These are phyloP conservation scores for Alternaria hordeiaustralica DNA, from an alignment of 2,329 filamentous ascomycete species.

Conservation along the genomic window DNA sequence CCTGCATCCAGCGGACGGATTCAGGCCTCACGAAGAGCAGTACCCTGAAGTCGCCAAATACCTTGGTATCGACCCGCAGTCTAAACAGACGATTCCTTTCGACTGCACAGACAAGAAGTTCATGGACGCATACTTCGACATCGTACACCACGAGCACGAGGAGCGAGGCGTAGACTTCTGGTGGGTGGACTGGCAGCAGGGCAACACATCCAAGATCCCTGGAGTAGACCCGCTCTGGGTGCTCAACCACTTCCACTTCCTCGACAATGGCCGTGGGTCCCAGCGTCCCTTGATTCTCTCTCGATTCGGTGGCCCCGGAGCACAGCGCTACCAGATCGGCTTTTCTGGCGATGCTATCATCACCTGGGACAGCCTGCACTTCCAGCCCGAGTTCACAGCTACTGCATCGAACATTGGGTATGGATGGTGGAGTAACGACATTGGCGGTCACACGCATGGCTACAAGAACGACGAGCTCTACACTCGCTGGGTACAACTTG, in stretches of 20 bases:
- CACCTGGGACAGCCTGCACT: conserved; percentile 66
- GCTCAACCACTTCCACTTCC: conserved; percentile 69
- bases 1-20: conserved; percentile 67
- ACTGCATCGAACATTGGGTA: conserved; percentile 72
- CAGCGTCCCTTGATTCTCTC: conserved; percentile 64
- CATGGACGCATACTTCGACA: conserved; percentile 64
- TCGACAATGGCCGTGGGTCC: conserved; percentile 57
- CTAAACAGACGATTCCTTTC: conserved; percentile 61
- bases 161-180: conserved; percentile 66
- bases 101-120: conserved; percentile 62
- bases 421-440: conserved; percentile 73
- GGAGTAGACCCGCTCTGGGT: conserved; percentile 70
- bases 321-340: conserved; percentile 68
- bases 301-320: conserved; percentile 67
- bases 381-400: conserved; percentile 72
- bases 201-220: conserved; percentile 59
- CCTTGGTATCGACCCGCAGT: conserved; percentile 58
- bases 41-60: conserved; percentile 63
- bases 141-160: conserved; percentile 64
- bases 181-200: conserved; percentile 75
- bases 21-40: conserved; percentile 63
- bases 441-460: conserved; percentile 68
- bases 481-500: conserved; percentile 67
- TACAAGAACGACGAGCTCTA: conserved; percentile 64
- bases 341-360: conserved; percentile 69